A percentile compares a stretch with the other conserved stretches of the same genome.
These are phyloP conservation scores for Fusarium sulawesiense DNA, from an alignment of 2,329 filamentous ascomycete genomes.

Conservation along the genomic window DNA sequence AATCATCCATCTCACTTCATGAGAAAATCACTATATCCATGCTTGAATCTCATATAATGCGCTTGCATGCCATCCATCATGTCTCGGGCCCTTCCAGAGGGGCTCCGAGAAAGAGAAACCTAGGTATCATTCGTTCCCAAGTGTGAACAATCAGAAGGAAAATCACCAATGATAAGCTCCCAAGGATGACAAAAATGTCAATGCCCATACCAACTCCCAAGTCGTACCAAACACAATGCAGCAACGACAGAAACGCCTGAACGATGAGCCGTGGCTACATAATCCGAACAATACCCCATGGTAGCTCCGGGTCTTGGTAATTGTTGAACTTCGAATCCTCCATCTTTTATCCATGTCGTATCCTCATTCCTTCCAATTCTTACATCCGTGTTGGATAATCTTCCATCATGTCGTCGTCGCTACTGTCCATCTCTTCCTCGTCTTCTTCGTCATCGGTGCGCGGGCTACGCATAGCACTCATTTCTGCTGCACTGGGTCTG, in stretches of 20 bases:
- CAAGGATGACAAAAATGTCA: constrained; percentile 26
- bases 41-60: constrained; percentile 22
- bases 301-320: not conserved
- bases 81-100: constrained; percentile 43
- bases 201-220: constrained; percentile 46
- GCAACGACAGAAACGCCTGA: constrained; percentile 47
- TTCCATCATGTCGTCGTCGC: constrained; percentile 66
- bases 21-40: constrained; percentile 10
- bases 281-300: constrained; percentile 21
- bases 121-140: constrained; percentile 44
- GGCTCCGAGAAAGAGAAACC: constrained; percentile 38
- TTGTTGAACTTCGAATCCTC: not conserved
- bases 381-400: constrained; percentile 52
- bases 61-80: constrained; percentile 34
- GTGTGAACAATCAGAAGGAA: constrained; percentile 29
- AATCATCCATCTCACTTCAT: constrained; percentile 29
- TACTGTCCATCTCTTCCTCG: constrained; percentile 59
- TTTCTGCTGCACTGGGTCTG: constrained; percentile 58
- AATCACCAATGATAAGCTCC: constrained; percentile 26
- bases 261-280: constrained; percentile 40
- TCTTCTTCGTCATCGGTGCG: constrained; percentile 57
- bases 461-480: constrained; percentile 64
- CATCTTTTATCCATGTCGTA: not conserved
- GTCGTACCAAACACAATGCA: constrained; percentile 41
- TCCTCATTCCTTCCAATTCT: not conserved